phyloP scores from a whole-genome alignment of 1,139 yeast species.

The Zygosaccharomyces pseudobailii region DNA sequence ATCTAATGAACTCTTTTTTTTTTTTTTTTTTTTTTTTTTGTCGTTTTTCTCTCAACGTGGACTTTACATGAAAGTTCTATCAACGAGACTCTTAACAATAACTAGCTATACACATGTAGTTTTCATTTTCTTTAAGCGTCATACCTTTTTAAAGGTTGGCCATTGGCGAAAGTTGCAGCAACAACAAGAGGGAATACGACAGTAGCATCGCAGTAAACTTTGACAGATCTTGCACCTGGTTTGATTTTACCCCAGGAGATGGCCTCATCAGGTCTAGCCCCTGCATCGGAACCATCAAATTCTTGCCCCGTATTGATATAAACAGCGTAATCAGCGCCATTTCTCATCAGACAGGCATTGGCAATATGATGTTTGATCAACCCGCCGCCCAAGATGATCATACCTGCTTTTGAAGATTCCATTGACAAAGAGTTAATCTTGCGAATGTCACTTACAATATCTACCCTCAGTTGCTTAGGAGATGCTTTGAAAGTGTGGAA shows the following conservation, averaged over 20 bases:
- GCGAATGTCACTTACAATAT: constrained; percentile 90
- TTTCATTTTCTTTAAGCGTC: constrained; percentile 2
- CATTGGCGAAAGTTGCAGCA: constrained; percentile 91
- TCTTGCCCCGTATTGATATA: constrained; percentile 98
- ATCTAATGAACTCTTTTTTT: background rate
- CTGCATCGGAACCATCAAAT: constrained; percentile 98
- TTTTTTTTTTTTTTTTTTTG: background rate
- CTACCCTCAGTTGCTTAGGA: constrained; percentile 82
- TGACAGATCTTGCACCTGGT: constrained; percentile 85
- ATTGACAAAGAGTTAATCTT: constrained; percentile 86
- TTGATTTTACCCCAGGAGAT: constrained; percentile 98
- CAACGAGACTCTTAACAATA: background rate
- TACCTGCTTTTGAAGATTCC: constrained; percentile 95
- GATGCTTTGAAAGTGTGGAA: constrained; percentile 96
- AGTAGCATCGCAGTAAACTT: constrained; percentile 95
- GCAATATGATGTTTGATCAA: constrained; percentile 94
- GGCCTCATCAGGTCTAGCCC: constrained; percentile 99
- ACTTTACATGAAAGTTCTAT: background rate
- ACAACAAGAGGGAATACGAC: constrained; percentile 92
- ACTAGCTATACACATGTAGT: background rate
- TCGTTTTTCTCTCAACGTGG: background rate
- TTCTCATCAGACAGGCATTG: constrained; percentile 97
- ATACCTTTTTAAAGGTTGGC: constrained; percentile 27
- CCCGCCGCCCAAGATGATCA: constrained; percentile 96
- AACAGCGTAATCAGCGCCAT: constrained; percentile 97